Evolutionary conservation across 2,329 filamentous ascomycete species (phyloP), one percentile per base, ranked within the genome.

Genomic region (Fusarium temperatum): DNA sequence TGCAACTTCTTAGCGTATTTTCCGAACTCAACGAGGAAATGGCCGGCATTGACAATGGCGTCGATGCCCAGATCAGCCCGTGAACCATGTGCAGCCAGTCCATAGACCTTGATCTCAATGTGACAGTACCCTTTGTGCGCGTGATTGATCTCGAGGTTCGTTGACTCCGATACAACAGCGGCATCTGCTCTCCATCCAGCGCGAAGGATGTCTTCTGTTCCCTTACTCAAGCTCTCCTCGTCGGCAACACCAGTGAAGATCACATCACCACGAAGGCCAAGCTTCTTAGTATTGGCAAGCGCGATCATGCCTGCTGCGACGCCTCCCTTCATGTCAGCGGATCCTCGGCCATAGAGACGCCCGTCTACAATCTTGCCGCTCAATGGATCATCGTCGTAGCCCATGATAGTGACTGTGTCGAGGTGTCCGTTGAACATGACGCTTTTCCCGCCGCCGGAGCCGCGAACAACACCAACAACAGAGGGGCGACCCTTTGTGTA

Each of bases 371-470:
- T 77, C 13, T 80, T 71, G 6, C 87, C 87, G 15, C 83, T 83
- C 2, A 89, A 75, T 0, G 86, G 81, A 44, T 88, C 82, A 5
- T 79, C 81, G 3, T 85, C 83, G 63, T 89, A 88, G 6, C 85
- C 85, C 10, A 80, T 73, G 0, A 85, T 72, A 11, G 83, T 88
- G 10, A 89, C 87, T 0, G 87, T 89, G 60, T 89, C 87, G 2
- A 86, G 82, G 66, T 89, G 87, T 0, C 87, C 87, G 30, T 89
- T 88, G 45, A 89, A 79, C 84, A 89, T 87, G 10, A 89, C 74
- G 4, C 79, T 85, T 64, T 85, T 85, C 10, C 86, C 87, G 1
- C 80, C 83, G 1, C 87, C 86, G 1, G 78, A 80, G 5, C 88
- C 87, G 7, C 83, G 82, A 3, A 84, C 79, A 2, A 88, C 78